Evolutionary conservation across 2,329 filamentous ascomycete genomes (phyloP).

Genomic region (Pseudocercospora musae): DNA sequence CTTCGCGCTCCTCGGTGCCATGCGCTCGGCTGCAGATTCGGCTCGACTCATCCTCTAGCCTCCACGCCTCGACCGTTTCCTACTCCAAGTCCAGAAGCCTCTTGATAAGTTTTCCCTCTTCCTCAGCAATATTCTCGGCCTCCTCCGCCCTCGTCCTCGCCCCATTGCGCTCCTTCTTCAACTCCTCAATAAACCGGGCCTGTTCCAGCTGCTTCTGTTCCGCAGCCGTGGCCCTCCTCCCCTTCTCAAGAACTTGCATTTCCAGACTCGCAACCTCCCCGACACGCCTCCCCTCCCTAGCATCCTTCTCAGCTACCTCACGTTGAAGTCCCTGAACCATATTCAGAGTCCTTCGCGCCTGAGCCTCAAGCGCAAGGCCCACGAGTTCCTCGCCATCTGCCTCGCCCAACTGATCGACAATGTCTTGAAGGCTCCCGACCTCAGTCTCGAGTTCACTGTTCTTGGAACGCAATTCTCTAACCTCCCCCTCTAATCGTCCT

Average conservation of each 20-base stretch:
- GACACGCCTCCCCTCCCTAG: not conserved
- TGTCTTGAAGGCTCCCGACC: not conserved
- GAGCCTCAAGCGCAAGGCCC: conserved; percentile 17
- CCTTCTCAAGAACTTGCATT: not conserved
- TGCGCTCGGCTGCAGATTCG: not conserved
- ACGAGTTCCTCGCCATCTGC: conserved; percentile 9
- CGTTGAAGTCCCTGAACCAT: conserved; percentile 18
- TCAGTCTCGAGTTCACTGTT: conserved; percentile 1
- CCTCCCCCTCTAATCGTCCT: not conserved
- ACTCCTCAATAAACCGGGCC: conserved; percentile 1
- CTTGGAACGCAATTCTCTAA: not conserved
- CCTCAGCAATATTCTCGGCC: conserved; percentile 7
- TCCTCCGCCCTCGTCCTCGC: not conserved
- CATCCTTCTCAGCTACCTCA: conserved; percentile 11
- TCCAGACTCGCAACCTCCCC: not conserved
- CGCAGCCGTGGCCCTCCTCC: not conserved
- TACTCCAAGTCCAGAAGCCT: conserved; percentile 1
- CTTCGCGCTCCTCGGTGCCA: not conserved
- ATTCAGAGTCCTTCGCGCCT: conserved; percentile 13
- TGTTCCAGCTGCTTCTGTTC: conserved; percentile 3
- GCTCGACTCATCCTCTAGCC: not conserved
- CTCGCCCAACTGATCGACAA: conserved; percentile 2
- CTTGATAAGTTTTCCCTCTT: conserved; percentile 13
- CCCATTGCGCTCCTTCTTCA: not conserved
- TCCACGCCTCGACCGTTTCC: no score